These are phyloP conservation scores for Nakazawaea anatomiae DNA, from an alignment of 805 yeast genomes.

Conservation along the genomic window DNA sequence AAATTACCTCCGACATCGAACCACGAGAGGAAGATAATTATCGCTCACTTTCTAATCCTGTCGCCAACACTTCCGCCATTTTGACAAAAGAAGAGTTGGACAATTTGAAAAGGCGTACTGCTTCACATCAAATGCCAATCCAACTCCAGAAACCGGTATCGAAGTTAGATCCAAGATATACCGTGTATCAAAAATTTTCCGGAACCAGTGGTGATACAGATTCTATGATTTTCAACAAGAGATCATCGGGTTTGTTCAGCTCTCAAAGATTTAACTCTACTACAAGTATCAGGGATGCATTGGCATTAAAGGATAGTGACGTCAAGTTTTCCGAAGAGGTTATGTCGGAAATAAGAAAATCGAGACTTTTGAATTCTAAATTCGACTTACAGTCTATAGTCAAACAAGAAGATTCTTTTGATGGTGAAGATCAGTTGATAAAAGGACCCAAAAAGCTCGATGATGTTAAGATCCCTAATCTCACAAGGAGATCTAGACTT, in stretches of 20 bases:
- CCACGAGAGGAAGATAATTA: constrained; percentile 10
- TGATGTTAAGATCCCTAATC: constrained; percentile 64
- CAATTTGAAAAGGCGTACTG: constrained; percentile 37
- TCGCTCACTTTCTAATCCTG: constrained; percentile 7
- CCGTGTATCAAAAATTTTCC: constrained; percentile 36
- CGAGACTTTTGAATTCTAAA: constrained; percentile 38
- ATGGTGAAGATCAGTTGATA: constrained; percentile 14
- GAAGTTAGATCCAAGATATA: constrained; percentile 50
- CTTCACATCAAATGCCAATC: constrained; percentile 33
- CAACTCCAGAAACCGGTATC: constrained; percentile 44
- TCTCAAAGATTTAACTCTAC: constrained; percentile 5
- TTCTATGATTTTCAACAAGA: constrained; percentile 3
- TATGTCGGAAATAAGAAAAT: constrained; percentile 37
- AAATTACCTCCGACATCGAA: constrained; percentile 14
- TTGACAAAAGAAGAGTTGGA: constrained; percentile 41
- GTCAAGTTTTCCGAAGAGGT: constrained; percentile 36
- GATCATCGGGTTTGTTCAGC: constrained; percentile 6
- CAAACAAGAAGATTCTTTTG: constrained; percentile 17
- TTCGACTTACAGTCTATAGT: constrained; percentile 18
- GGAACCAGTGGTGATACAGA: constrained; percentile 11
- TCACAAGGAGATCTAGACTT: constrained; percentile 60
- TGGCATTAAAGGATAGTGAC: constrained; percentile 7
- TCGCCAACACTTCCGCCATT: constrained; percentile 21
- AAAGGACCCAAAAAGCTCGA: constrained; percentile 46
- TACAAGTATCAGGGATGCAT: constrained; percentile 22